Evolutionary conservation across 495 filamentous ascomycete species (phyloP).

Genomic region (Neurospora tetrasperma): DNA sequence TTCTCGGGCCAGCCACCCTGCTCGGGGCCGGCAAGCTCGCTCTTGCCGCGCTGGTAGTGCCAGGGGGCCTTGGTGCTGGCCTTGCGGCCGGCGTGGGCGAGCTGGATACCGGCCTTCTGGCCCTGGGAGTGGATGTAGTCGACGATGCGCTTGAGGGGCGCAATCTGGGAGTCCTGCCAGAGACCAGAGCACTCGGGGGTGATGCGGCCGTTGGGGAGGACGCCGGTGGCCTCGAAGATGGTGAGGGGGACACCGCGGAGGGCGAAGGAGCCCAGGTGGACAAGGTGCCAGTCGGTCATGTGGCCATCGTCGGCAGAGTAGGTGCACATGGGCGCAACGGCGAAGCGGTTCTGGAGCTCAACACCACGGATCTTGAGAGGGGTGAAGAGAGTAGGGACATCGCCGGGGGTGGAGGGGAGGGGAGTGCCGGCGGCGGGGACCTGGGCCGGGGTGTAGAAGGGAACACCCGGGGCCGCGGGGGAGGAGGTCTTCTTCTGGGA

Average conservation of each 20-base stretch:
- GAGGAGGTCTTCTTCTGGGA: slow-evolving; percentile 13
- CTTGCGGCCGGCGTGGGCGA: slow-evolving; percentile 68
- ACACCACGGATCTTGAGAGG: slow-evolving; percentile 56
- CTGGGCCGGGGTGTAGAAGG: slow-evolving; percentile 54
- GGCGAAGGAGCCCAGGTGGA: slow-evolving; percentile 51
- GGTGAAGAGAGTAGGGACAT: slow-evolving; percentile 52
- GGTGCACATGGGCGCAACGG: slow-evolving; percentile 53
- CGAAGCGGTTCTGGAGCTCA: slow-evolving; percentile 64
- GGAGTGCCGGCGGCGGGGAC: slow-evolving; percentile 44
- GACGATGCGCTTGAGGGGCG: slow-evolving; percentile 48
- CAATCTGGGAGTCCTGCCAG: slow-evolving; percentile 62
- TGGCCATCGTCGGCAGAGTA: slow-evolving; percentile 60
- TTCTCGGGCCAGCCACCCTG: slow-evolving; percentile 60
- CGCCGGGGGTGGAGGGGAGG: slow-evolving; percentile 22
- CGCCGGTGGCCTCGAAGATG: slow-evolving; percentile 59
- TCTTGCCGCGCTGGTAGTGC: slow-evolving; percentile 18
- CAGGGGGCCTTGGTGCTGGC: slow-evolving; percentile 55
- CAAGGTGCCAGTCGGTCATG: slow-evolving; percentile 60
- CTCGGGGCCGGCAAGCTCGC: slow-evolving; percentile 36
- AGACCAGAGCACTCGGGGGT: slow-evolving; percentile 58
- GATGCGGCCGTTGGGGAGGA: slow-evolving; percentile 60
- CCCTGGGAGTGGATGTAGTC: slow-evolving; percentile 53
- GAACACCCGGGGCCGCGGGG: slow-evolving; percentile 24
- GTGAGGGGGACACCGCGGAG: slow-evolving; percentile 54
- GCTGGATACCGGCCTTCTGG: slow-evolving; percentile 60